Evolutionary conservation across 371 early-diverging fungal species (phyloP), one percentile per base, ranked within the genome.

Genomic region (Chytridium lagenaria): DNA sequence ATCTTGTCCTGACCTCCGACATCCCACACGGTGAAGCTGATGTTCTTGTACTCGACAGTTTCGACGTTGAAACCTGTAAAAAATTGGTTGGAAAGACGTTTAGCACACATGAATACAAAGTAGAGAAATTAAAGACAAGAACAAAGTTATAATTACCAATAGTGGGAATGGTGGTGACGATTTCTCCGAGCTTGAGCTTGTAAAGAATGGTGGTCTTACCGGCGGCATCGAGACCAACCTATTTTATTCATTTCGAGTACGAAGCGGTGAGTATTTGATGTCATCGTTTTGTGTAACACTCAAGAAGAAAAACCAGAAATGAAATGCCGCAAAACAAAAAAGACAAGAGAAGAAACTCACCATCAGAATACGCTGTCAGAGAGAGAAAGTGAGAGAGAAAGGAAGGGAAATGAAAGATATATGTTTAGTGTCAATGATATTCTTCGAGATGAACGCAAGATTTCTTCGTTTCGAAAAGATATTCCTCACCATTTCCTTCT

Each of bases 131-230:
- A 19, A 51, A 33, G 26, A n/a, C 44, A 71, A 64, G 16, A 57
- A 12, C 16, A 26, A 64, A 64, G 31, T 79, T 7, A 30, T 37
- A 38, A 38, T 38, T 30, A 66, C 66, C 66, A 44, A 94, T 95
- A 83, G 99, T 99, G 49, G 99, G 99, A 79, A 99, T 97, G 67
- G 99, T 99, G 50, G 97, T 96, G 68, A 98, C 97, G 72, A 95
- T 93, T 87, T 97, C 95, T 69, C 97, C 98, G 69, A 96, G 88
- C 91, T 99, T 95, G 73, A 94, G 85, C 80, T 90, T 87, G 87
- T 92, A 90, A 30, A 90, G 77, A 61, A 92, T 89, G 40, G 90
- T 90, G 30, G 92, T 90, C 78, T 92, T 93, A 57, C 93, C 92
- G 50, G 91, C 91, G 50, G 86, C 88, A 80, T 93, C 93, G 40